These are phyloP conservation scores for Microdochium trichocladiopsis DNA, from an alignment of 2,329 filamentous ascomycete genomes.

Conservation along the genomic window DNA sequence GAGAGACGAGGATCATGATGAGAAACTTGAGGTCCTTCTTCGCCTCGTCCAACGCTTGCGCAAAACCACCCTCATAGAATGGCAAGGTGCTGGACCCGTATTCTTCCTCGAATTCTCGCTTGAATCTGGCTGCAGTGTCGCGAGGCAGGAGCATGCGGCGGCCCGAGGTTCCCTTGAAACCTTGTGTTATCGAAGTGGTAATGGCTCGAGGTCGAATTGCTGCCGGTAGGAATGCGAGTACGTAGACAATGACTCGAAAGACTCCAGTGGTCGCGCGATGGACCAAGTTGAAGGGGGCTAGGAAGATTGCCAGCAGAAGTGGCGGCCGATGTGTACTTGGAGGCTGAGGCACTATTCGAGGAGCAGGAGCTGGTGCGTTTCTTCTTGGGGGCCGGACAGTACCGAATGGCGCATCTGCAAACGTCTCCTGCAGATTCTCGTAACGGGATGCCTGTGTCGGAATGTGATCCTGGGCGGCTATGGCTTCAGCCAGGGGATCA, in stretches of 20 bases:
- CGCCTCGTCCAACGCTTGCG: constrained; percentile 81
- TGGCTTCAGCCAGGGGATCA: constrained; percentile 72
- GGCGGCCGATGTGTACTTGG: constrained; percentile 64
- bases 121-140: constrained; percentile 83
- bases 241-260: constrained; percentile 66
- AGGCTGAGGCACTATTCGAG: constrained; percentile 74
- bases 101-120: constrained; percentile 90
- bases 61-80: constrained; percentile 84
- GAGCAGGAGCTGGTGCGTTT: constrained; percentile 58
- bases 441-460: constrained; percentile 58
- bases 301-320: constrained; percentile 68
- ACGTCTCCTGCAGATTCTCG: constrained; percentile 65
- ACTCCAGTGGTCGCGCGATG: constrained; percentile 64
- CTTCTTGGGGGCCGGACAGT: constrained; percentile 17
- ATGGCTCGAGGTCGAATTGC: constrained; percentile 47
- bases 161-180: constrained; percentile 55
- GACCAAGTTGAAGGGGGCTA: constrained; percentile 74
- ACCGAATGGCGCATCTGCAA: constrained; percentile 29
- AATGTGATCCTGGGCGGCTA: constrained; percentile 52
- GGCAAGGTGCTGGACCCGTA: constrained; percentile 68
- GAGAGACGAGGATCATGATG: constrained; percentile 79
- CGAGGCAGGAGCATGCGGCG: constrained; percentile 73
- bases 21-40: constrained; percentile 90
- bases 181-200: constrained; percentile 43
- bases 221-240: constrained; percentile 75